These are phyloP conservation scores for Coniochaeta sp. DNA, from an alignment of 2,329 filamentous ascomycete genomes.

Conservation along the genomic window DNA sequence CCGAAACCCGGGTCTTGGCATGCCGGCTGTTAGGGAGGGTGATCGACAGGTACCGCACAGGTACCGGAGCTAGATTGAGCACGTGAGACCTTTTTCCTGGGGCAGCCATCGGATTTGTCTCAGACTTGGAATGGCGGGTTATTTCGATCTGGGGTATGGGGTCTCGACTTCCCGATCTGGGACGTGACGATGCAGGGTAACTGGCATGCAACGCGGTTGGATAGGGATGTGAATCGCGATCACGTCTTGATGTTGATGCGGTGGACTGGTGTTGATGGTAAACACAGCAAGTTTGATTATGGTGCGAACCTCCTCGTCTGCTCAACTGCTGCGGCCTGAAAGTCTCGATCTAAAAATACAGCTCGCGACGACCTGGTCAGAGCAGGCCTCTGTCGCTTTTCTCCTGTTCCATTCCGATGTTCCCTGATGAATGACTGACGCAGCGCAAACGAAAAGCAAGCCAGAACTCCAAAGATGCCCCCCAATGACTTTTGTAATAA, in stretches of 20 bases:
- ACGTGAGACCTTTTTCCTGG: neutral
- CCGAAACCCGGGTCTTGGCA: neutral
- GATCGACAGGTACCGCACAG: conserved; percentile 1
- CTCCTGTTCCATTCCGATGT: neutral
- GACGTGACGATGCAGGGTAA: neutral
- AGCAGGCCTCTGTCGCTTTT: neutral
- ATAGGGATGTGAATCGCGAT: no score
- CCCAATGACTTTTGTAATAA: neutral
- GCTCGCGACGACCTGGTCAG: neutral
- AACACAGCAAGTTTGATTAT: no score
- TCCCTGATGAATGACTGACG: neutral
- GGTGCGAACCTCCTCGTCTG: no score
- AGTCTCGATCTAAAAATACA: neutral
- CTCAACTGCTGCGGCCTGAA: no score
- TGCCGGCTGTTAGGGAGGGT: neutral
- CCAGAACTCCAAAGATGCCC: neutral
- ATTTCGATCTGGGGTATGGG: neutral
- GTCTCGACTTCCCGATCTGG: neutral
- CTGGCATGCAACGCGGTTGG: no score
- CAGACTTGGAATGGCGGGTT: neutral
- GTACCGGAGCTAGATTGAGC: neutral
- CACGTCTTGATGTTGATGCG: neutral
- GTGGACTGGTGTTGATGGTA: neutral
- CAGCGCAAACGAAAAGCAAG: neutral
- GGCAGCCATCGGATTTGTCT: neutral